Evolutionary conservation across 345 rosid genomes (phyloP).

Genomic region (Camelina neglecta): DNA sequence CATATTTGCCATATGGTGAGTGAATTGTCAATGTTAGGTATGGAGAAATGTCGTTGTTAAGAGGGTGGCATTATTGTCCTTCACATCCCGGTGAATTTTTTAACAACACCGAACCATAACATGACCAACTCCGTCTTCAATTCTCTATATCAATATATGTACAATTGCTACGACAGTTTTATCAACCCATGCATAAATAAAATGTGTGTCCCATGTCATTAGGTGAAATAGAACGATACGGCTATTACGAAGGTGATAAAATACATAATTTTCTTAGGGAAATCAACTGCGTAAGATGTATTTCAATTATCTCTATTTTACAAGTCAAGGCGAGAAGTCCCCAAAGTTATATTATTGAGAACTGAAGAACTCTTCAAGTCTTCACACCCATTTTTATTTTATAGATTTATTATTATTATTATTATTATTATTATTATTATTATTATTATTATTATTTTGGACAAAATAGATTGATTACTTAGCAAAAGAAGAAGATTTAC

Average conservation of each 20-base stretch:
- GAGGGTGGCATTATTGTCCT: slow-evolving; percentile 37
- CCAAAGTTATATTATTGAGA: background rate
- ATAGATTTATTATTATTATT: too few species aligned
- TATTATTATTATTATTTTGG: too few species aligned
- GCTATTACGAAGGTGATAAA: background rate
- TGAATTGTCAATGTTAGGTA: slow-evolving; percentile 43
- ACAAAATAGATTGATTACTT: too few species aligned
- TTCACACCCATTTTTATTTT: background rate
- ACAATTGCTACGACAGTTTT: background rate
- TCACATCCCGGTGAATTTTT: slow-evolving; percentile 1
- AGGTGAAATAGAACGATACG: background rate
- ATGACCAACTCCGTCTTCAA: background rate
- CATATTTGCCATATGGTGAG: slow-evolving; percentile 25
- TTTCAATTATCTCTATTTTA: background rate
- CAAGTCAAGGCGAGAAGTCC: slow-evolving; percentile 5
- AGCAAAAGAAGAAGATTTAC: background rate
- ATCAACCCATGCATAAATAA: background rate
- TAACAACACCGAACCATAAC: slow-evolving; percentile 23
- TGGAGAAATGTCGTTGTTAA: slow-evolving; percentile 41
- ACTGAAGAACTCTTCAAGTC: background rate
- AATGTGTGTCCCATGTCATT: background rate
- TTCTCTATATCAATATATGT: too few species aligned
- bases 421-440: too few species aligned
- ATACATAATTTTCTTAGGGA: too few species aligned
- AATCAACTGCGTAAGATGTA: slow-evolving; percentile 1